Conservation (phyloP, 345 rosid genomes). For the Theobroma cacao region DNA sequence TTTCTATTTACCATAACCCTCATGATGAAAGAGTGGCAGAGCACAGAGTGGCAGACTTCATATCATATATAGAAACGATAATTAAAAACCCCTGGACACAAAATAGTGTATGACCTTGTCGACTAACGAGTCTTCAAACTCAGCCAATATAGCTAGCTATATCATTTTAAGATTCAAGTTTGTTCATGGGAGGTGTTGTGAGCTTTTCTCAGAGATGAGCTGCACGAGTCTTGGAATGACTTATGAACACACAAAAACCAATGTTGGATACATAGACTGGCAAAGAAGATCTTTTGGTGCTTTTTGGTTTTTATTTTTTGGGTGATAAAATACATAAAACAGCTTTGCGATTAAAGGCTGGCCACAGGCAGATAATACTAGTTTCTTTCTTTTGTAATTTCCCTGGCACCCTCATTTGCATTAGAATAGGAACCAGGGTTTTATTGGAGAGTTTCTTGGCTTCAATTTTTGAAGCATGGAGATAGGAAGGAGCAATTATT, state of each 20-base stretch:
- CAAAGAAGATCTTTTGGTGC: slow-evolving; percentile 25
- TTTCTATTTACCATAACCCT: background rate
- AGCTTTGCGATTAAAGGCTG: slow-evolving; percentile 9
- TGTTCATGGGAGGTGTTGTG: background rate
- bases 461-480: background rate
- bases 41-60: too few relatives aligned
- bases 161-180: background rate
- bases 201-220: background rate
- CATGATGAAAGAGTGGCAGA: background rate
- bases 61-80: too few relatives aligned
- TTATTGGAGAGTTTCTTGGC: background rate
- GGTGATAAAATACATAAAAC: slow-evolving; percentile 12
- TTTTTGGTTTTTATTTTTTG: slow-evolving; percentile 2
- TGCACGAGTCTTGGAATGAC: slow-evolving; percentile 22
- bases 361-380: background rate
- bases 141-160: background rate
- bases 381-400: background rate
- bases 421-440: slow-evolving; percentile 1
- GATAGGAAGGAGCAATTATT: slow-evolving; percentile 4
- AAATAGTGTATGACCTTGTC: background rate
- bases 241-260: slow-evolving; percentile 28
- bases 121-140: background rate
- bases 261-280: slow-evolving; percentile 25
- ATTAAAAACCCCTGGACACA: background rate
- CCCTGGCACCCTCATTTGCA: background rate